These are phyloP conservation scores for Vicia faba DNA, from an alignment of 306 rosid genomes.

Conservation along the genomic window DNA sequence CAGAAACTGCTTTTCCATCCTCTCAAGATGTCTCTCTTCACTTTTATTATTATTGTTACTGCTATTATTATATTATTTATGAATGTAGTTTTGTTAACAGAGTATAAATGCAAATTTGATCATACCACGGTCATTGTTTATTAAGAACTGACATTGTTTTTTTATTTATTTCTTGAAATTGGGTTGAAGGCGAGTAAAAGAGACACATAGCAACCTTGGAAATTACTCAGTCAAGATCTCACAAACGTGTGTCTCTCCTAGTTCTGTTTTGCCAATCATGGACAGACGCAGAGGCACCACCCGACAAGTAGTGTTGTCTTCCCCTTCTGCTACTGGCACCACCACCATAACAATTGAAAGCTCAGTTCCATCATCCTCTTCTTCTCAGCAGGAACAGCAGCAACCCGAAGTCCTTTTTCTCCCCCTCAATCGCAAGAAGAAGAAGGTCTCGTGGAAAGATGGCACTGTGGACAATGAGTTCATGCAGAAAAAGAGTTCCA, in stretches of 20 bases:
- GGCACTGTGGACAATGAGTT: conserved; percentile 96
- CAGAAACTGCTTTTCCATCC: conserved; percentile 18
- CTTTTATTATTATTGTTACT: too few relatives aligned
- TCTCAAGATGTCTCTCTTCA: conserved; percentile 14
- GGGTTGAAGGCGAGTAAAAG: conserved; percentile 12
- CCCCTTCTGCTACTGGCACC: conserved; percentile 38
- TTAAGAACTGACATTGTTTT: conserved; percentile 1
- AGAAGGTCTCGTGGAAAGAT: conserved; percentile 90
- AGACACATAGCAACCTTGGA: conserved; percentile 16
- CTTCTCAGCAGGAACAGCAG: conserved; percentile 53
- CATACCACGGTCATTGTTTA: neutral
- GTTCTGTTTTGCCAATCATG: conserved; percentile 34
- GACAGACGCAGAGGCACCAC: conserved; percentile 29
- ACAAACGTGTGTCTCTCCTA: neutral
- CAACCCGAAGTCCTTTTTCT: conserved; percentile 62
- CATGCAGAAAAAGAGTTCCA: conserved; percentile 95
- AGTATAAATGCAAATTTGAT: conserved; percentile 14
- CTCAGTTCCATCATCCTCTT: conserved; percentile 45
- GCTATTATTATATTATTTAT: neutral
- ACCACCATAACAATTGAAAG: conserved; percentile 56
- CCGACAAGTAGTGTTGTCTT: conserved; percentile 31
- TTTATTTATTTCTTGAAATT: conserved; percentile 16
- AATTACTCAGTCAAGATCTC: conserved; percentile 13
- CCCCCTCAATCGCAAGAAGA: conserved; percentile 81
- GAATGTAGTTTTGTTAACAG: neutral